Percentiles rank a stretch among this genome's conserved stretches.
phyloP scores from a whole-genome alignment of 257 asterid species.

The Capsicum baccatum region DNA sequence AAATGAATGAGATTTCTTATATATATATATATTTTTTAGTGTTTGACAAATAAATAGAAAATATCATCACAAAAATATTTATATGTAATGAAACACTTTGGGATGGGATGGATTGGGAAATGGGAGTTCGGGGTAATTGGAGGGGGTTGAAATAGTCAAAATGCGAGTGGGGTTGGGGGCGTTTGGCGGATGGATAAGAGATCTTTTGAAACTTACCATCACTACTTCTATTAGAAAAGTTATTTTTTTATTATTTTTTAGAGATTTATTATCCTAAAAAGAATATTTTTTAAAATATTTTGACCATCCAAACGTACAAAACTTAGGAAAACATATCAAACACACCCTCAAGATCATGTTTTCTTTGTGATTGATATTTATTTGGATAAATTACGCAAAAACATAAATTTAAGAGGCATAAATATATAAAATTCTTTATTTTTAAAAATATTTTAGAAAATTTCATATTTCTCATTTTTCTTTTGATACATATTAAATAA shows the following conservation, averaged over 20 bases:
- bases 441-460: too few relatives aligned
- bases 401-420: too few relatives aligned
- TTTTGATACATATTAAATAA: too few relatives aligned
- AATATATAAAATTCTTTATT: too few relatives aligned
- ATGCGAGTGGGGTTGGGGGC: not conserved
- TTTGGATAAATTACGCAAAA: too few relatives aligned
- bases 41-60: not conserved
- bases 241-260: rapidly evolving
- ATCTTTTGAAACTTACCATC: not conserved
- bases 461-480: too few relatives aligned
- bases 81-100: not conserved
- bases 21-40: not conserved
- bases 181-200: not conserved
- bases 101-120: too few relatives aligned
- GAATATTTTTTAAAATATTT: not conserved
- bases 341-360: not conserved
- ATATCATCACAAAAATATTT: not conserved
- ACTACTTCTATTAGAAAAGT: not conserved
- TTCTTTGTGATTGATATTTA: not conserved
- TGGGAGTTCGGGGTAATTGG: not conserved
- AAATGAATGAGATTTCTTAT: not conserved
- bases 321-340: not conserved
- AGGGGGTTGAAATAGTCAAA: not conserved
- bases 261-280: not conserved
- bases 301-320: not conserved